phyloP scores from a whole-genome alignment of 306 rosid species.

The Oemleria cerasiformis region DNA sequence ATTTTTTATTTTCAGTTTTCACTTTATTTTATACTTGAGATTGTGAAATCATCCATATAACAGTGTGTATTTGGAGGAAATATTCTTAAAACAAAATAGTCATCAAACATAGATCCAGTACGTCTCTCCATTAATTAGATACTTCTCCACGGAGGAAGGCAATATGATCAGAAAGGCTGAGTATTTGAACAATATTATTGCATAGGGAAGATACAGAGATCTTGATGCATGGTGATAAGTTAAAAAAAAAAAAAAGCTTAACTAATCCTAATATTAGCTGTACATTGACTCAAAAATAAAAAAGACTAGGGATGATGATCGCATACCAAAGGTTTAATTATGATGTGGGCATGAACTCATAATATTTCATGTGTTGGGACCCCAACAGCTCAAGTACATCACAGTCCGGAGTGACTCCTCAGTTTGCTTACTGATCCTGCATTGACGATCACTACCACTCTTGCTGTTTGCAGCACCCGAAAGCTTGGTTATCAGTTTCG shows the following conservation, averaged over 20 bases:
- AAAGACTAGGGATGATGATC: not conserved
- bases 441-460: not conserved
- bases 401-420: slow-evolving; percentile 79
- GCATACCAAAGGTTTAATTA: not conserved
- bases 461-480: not conserved
- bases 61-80: no score
- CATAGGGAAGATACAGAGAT: not conserved
- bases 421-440: slow-evolving; percentile 29
- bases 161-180: no score
- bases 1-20: no score
- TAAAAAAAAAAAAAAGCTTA: not conserved
- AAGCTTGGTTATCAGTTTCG: not conserved
- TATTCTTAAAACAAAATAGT: no score
- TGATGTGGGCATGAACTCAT: not conserved
- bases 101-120: no score
- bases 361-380: slow-evolving; percentile 35
- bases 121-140: no score
- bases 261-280: not conserved
- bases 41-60: no score
- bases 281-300: not conserved
- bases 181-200: not conserved
- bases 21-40: no score
- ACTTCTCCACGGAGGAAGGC: no score
- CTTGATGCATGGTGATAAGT: not conserved
- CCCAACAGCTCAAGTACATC: slow-evolving; percentile 84